Base-by-base conservation (phyloP, 2,329 filamentous ascomycete genomes). In the Verticillium nonalfalfae region DNA sequence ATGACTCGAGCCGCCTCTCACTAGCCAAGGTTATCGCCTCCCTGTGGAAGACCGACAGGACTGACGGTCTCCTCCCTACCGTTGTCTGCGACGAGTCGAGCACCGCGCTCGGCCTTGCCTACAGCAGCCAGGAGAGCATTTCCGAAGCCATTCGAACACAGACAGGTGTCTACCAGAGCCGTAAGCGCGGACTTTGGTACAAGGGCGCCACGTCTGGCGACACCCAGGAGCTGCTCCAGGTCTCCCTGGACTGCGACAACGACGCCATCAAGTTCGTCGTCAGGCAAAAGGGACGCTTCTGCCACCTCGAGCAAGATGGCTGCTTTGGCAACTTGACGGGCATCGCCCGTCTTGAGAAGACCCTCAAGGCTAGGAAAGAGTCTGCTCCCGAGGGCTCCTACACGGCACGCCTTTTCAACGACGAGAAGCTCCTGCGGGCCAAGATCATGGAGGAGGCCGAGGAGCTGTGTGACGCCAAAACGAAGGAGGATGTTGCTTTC, bases 391-490 rank as follows among this genome's bases (percentile, higher is more conserved):
- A 84, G 66, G 94, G 93, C 1, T 99, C 95, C 13, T 99, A 99
- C 75, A 99, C 95, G 4, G 91, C 93, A 18, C 84, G 94, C 38
- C 80, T 99, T 1, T 99, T 98, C 80, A 93, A 89, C 18, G 95
- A 99, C 66, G 86, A 91, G 68, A 93, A 96, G 74, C 83, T 99
- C 60, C 78, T 97, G 60, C 85, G 91, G 54, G 95, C 95, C 3
- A 99, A 99, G 82, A 97, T 99, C 61, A 96, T 98, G 87, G 95
- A 99, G 75, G 95, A 99, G 75, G 95, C 95, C 0, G 91, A 96
- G 71, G 95, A 99, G 78, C 83, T 99, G 52, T 97, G 94, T 71
- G 87, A 95, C 66, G 94, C 95, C 15, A 87, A 87, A 66, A 88
- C 87, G 0, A 90, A 90, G 63, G 83, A 93, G 65, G 90, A 98